phyloP scores from a whole-genome alignment of 2,329 filamentous ascomycete genomes.

The Colletotrichum graminicola region DNA sequence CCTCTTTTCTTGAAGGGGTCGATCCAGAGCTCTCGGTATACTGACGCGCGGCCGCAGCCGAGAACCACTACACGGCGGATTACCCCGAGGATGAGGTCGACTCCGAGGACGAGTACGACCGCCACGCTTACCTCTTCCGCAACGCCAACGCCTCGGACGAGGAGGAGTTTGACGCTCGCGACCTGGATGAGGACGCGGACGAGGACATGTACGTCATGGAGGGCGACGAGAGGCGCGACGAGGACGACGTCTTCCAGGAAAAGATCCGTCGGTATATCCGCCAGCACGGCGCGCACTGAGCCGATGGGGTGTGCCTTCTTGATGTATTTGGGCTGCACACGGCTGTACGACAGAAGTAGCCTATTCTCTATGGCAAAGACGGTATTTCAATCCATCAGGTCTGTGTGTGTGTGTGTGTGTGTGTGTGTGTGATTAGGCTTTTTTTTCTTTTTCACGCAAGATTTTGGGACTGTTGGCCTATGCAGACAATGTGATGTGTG shows the following conservation, averaged over 20 bases:
- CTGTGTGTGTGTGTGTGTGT: too few species aligned
- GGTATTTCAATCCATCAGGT: not conserved
- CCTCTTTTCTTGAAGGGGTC: not conserved
- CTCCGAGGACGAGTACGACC: conserved; percentile 69
- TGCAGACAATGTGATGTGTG: conserved; percentile 10
- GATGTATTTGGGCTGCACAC: not conserved
- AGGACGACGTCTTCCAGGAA: conserved; percentile 46
- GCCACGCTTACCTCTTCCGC: conserved; percentile 67
- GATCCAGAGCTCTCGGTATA: not conserved
- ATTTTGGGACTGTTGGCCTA: not conserved
- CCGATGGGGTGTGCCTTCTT: not conserved
- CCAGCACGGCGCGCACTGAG: conserved; percentile 36
- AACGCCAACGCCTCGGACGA: conserved; percentile 66
- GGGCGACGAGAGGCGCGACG: conserved; percentile 51
- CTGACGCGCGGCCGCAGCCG: conserved; percentile 61
- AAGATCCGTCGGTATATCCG: conserved; percentile 44
- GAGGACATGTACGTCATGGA: conserved; percentile 52
- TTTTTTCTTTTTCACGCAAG: not conserved
- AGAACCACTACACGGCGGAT: conserved; percentile 83
- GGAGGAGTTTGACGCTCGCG: conserved; percentile 64
- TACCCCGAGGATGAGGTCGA: conserved; percentile 85
- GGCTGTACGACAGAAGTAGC: not conserved
- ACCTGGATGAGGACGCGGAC: conserved; percentile 53
- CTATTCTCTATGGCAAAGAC: not conserved
- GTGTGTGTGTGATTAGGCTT: too few species aligned